Conservation (phyloP, 176 grass and related monocot species). For the Lolium rigidum region DNA sequence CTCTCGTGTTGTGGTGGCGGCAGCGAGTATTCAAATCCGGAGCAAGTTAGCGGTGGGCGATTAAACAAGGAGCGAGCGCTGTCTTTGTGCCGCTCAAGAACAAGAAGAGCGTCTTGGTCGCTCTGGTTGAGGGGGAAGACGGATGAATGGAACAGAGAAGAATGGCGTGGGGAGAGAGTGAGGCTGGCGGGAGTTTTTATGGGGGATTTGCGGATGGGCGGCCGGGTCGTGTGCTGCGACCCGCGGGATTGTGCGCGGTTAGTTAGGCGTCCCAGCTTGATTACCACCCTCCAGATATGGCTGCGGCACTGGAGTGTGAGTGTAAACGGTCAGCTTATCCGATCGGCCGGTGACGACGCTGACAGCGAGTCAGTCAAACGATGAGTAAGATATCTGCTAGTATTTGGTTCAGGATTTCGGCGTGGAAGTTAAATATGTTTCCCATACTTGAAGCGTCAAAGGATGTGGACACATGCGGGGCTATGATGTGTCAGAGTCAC, state of each 20-base stretch:
- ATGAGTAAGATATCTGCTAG: neutral
- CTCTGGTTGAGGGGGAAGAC: constrained; percentile 6
- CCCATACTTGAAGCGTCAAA: neutral
- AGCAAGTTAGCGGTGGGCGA: neutral
- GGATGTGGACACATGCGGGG: neutral
- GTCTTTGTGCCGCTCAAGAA: neutral
- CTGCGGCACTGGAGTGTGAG: neutral
- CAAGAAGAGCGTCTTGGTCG: neutral
- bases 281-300: neutral
- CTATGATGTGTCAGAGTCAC: too few relatives aligned
- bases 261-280: neutral
- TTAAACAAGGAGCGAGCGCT: neutral
- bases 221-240: constrained; percentile 38
- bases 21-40: constrained; percentile 6
- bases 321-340: neutral
- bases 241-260: neutral
- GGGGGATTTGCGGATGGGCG: neutral
- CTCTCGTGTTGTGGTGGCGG: neutral
- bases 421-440: neutral
- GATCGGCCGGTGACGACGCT: neutral
- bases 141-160: neutral
- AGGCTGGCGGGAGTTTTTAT: constrained; percentile 30
- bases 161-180: too few relatives aligned
- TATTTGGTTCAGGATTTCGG: neutral
- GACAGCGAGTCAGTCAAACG: neutral